These are phyloP conservation scores for Schwanniomyces polymorphus DNA, from an alignment of 805 yeast genomes.

Conservation along the genomic window DNA sequence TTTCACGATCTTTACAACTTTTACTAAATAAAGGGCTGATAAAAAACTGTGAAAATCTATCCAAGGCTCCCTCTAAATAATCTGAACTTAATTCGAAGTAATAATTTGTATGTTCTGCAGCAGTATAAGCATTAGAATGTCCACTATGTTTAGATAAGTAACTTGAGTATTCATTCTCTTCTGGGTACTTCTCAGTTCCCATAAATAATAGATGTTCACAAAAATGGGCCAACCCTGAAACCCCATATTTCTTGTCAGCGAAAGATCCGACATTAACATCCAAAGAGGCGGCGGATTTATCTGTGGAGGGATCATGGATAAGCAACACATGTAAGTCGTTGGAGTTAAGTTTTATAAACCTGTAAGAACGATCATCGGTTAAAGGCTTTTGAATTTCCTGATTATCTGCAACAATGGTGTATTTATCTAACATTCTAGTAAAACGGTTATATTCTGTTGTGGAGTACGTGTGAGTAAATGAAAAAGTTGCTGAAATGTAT, in stretches of 20 bases:
- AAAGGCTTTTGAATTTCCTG: constrained; percentile 44
- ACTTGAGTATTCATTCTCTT: constrained; percentile 70
- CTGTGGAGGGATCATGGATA: constrained; percentile 68
- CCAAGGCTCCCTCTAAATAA: constrained; percentile 82
- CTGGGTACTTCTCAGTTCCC: constrained; percentile 78
- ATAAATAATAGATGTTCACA: constrained; percentile 65
- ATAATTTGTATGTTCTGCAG: constrained; percentile 86
- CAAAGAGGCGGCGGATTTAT: constrained; percentile 75
- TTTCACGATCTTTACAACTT: constrained; percentile 85
- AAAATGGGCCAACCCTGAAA: constrained; percentile 81
- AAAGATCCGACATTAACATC: constrained; percentile 80
- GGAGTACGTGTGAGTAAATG: neutral
- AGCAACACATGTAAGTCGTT: constrained; percentile 62
- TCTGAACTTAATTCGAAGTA: constrained; percentile 81
- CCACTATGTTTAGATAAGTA: constrained; percentile 86
- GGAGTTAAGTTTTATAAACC: constrained; percentile 53
- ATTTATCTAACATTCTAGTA: constrained; percentile 3
- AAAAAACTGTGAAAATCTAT: constrained; percentile 91
- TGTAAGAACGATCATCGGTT: constrained; percentile 74
- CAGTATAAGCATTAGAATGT: constrained; percentile 87
- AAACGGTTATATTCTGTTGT: neutral
- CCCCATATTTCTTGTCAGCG: constrained; percentile 56
- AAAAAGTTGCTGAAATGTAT: neutral
- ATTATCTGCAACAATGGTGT: constrained; percentile 26
- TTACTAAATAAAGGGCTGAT: constrained; percentile 74